Conservation (phyloP, 2,329 filamentous ascomycete species). For the Nemania bipapillata region DNA sequence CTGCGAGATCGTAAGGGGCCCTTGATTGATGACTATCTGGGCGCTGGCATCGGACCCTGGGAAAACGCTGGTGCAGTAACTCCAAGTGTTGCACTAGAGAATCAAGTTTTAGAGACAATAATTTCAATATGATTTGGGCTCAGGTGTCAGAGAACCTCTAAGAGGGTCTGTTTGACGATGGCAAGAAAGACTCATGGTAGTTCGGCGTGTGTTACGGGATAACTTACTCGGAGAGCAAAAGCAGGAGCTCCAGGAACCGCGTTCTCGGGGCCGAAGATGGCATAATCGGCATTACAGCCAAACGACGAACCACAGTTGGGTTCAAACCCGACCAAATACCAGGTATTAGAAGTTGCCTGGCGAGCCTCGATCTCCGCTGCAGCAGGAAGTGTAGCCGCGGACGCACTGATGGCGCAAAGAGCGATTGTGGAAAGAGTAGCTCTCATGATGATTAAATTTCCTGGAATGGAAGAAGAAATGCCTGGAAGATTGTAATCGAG, state of each 20-base stretch:
- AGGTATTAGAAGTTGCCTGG: background rate
- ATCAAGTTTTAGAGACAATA: background rate
- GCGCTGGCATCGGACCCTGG: background rate
- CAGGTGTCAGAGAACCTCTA: background rate
- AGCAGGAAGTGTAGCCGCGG: background rate
- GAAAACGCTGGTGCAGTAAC: slow-evolving; percentile 1
- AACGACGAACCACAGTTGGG: background rate
- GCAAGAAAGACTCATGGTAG: background rate
- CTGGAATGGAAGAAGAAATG: background rate
- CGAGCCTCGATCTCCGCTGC: background rate
- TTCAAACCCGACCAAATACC: slow-evolving; percentile 8
- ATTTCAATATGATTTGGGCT: background rate
- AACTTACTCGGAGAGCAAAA: slow-evolving; percentile 24
- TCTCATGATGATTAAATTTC: slow-evolving; percentile 7
- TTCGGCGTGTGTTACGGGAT: background rate
- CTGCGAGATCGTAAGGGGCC: slow-evolving; percentile 11
- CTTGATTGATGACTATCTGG: slow-evolving; percentile 6
- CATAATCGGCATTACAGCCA: slow-evolving; percentile 6
- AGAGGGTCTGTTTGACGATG: background rate
- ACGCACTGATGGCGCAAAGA: slow-evolving; percentile 13
- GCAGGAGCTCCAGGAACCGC: slow-evolving; percentile 16
- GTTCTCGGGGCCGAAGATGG: slow-evolving; percentile 6
- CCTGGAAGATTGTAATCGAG: background rate
- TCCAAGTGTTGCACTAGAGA: slow-evolving; percentile 17
- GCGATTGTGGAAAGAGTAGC: background rate